Evolutionary conservation across 352 stramenopile genomes (phyloP).

Genomic region (Phytopythium helicoides): DNA sequence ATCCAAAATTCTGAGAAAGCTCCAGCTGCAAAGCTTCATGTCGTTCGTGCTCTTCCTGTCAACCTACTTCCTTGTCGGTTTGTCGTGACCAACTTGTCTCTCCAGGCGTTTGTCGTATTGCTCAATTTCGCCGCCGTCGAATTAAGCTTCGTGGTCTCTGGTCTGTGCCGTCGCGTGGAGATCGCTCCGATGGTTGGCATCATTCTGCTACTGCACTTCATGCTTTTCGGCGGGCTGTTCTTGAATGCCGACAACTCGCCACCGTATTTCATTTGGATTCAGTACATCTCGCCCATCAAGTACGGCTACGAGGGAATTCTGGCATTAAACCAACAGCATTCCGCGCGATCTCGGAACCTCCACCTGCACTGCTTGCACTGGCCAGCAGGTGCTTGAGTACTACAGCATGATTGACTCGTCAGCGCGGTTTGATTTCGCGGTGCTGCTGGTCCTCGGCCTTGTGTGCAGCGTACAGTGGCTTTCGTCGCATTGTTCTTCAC

Average conservation of each 20-base stretch:
- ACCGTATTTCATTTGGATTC: conserved; percentile 52
- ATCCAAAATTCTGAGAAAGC: conserved; percentile 48
- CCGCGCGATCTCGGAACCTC: conserved; percentile 18
- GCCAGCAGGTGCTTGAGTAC: conserved; percentile 32
- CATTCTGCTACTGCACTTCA: conserved; percentile 40
- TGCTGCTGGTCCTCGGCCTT: conserved; percentile 34
- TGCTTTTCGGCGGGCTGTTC: conserved; percentile 50
- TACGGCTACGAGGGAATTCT: conserved; percentile 49
- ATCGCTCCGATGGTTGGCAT: conserved; percentile 39
- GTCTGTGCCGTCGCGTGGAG: conserved; percentile 22
- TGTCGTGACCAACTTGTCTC: conserved; percentile 31
- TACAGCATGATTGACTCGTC: conserved; percentile 36
- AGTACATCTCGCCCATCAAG: too few species aligned
- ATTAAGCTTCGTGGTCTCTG: conserved; percentile 42
- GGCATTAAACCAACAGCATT: conserved; percentile 29
- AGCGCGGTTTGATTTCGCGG: conserved; percentile 16
- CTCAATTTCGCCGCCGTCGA: conserved; percentile 25
- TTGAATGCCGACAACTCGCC: conserved; percentile 33
- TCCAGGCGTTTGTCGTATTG: conserved; percentile 37
- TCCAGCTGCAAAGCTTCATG: conserved; percentile 42
- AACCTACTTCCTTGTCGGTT: conserved; percentile 45
- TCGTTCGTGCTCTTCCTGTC: conserved; percentile 33
- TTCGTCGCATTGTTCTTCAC: conserved; percentile 30
- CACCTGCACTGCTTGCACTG: conserved; percentile 26
- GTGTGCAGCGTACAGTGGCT: conserved; percentile 28